A percentile compares a stretch with the other conserved stretches of the same genome.
phyloP scores from a whole-genome alignment of 192 early-diverging fungal genomes.

The Coemansia biformis region DNA sequence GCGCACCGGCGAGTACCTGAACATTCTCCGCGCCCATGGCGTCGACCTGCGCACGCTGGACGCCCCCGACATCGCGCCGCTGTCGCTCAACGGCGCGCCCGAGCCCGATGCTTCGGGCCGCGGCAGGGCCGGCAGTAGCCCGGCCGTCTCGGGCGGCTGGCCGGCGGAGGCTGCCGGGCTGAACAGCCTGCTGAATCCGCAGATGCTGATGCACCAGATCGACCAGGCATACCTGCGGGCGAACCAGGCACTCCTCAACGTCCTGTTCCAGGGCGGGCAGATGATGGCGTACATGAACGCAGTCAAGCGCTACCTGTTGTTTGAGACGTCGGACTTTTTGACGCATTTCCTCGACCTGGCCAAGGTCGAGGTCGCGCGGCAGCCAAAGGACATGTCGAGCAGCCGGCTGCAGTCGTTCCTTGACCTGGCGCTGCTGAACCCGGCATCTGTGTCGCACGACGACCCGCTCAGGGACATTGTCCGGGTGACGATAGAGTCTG shows the following conservation, averaged over 20 bases:
- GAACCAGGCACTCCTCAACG: slow-evolving; percentile 76
- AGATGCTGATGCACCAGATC: slow-evolving; percentile 57
- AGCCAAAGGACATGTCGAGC: slow-evolving; percentile 53
- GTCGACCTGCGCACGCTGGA: slow-evolving; percentile 35
- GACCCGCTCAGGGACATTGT: slow-evolving; percentile 87
- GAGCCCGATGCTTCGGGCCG: no score
- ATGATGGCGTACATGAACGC: slow-evolving; percentile 76
- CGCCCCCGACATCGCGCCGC: neutral
- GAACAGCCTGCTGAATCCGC: slow-evolving; percentile 32
- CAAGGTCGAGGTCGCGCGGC: slow-evolving; percentile 45
- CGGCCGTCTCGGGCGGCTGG: no score
- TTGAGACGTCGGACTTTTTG: slow-evolving; percentile 91
- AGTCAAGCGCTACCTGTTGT: slow-evolving; percentile 86
- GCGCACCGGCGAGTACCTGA: slow-evolving; percentile 89
- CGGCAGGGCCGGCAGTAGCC: no score
- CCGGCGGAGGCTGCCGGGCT: neutral
- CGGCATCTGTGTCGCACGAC: slow-evolving; percentile 71
- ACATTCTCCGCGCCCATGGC: slow-evolving; percentile 81
- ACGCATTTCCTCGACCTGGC: slow-evolving; percentile 93
- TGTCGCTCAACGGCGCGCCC: no score
- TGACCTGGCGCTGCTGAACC: slow-evolving; percentile 83
- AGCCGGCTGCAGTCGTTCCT: slow-evolving; percentile 76
- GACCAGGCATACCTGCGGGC: slow-evolving; percentile 82
- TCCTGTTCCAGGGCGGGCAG: slow-evolving; percentile 74
- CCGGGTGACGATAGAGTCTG: slow-evolving; percentile 69